Evolutionary conservation across 352 stramenopile genomes (phyloP), one percentile per base, ranked within the genome.

Genomic region (Thalassiosira livingstoniorum): DNA sequence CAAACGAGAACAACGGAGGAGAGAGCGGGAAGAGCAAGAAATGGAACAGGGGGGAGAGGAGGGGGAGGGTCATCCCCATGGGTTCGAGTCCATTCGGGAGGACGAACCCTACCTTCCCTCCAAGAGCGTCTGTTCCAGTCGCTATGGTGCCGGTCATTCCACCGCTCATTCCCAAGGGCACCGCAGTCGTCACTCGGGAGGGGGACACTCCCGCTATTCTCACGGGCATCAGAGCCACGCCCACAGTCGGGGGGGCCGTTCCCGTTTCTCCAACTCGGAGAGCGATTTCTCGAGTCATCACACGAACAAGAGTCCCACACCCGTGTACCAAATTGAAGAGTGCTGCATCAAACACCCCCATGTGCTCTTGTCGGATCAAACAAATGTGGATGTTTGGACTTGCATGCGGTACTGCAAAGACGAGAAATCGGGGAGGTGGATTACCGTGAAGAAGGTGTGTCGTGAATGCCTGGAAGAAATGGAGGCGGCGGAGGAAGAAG

Each of bases 341-440:
- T 55, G 42, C 18, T 78, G 71, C 27, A 79, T 79, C 61, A 79
- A 79, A 35, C 71, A 79, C 27, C 71, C 71, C 29, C 55, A 79
- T 15, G 34, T 79, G 4, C 37, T 73, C 18, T 37, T 79, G 13
- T 55, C 35, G 18, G 61, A 79, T 31, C 71, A 79, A 58, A 67
- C 47, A 3, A 35, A 79, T 5, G 27, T 79, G 11, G 58, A 73
- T 58, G 35, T 79, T 31, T 79, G 71, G 71, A 79, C 71, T 23
- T 79, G 71, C 29, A 72, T 79, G 71, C 35, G 71, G 27, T 79
- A 79, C 32, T 79, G 71, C 61, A 79, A 79, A 53, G 71, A 79
- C 42, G 54, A 55, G 2, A 72, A 45, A 23, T 73, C 55, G 3
- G 71, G 71, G 27, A 47, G 71, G 5, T 79, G 71, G 71, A 25